Conservation (phyloP, 169 alveolate genomes). For the Eimeria maxima region DNA sequence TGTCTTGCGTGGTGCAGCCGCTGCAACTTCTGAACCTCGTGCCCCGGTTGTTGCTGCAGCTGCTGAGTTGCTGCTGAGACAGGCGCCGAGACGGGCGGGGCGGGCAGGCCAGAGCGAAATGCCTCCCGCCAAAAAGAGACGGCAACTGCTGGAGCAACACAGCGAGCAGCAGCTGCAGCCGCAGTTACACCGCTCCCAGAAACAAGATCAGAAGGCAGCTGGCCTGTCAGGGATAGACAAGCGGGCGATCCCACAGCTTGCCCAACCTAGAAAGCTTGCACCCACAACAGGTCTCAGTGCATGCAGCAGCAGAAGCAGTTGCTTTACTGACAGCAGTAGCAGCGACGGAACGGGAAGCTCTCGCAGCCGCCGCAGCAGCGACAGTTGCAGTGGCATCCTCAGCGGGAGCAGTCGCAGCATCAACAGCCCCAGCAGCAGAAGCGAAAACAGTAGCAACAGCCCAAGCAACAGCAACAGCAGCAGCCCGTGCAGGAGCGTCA, state of each 20-base stretch:
- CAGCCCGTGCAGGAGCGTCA: not conserved
- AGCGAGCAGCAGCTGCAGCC: not conserved
- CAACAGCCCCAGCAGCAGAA: not conserved
- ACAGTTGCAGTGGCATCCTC: constrained; percentile 1
- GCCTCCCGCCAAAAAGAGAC: not conserved
- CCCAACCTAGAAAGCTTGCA: not conserved
- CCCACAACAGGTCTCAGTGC: not conserved
- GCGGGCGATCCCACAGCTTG: not conserved
- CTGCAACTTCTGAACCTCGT: not conserved
- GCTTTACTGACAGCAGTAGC: constrained; percentile 15
- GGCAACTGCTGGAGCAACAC: not conserved
- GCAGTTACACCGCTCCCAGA: not conserved
- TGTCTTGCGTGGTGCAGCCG: not conserved
- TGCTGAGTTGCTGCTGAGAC: not conserved
- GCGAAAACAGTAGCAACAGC: not conserved
- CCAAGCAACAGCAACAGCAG: not conserved
- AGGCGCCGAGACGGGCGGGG: not conserved
- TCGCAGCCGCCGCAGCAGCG: constrained; percentile 16
- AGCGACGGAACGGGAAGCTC: not conserved
- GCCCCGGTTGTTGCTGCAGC: not conserved
- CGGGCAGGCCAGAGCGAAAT: not conserved
- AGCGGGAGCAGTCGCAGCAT: not conserved
- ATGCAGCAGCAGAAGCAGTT: constrained; percentile 40
- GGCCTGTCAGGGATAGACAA: not conserved
- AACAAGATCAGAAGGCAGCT: not conserved